A percentile compares a stretch with the other conserved stretches of the same genome.
Evolutionary conservation across 1,284 basidiomycete genomes (phyloP).

Genomic region (Naganishia albida): DNA sequence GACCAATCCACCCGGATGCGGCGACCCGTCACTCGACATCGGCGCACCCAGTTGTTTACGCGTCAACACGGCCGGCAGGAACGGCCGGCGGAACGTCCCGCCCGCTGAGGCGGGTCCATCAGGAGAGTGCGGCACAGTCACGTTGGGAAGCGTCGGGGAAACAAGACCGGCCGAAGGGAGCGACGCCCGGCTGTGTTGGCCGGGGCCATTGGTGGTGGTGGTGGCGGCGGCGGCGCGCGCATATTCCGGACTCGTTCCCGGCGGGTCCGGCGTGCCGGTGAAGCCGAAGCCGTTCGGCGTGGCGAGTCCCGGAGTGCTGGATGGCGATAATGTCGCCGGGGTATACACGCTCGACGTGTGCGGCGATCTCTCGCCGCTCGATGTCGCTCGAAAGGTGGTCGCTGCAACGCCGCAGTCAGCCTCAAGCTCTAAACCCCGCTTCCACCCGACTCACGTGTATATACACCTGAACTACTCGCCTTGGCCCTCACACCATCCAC

Average conservation of each 20-base stretch:
- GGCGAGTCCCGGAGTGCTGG: conserved; percentile 13
- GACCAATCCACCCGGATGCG: not conserved
- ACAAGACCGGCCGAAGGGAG: conserved; percentile 1
- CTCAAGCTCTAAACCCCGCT: not conserved
- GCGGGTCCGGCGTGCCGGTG: not conserved
- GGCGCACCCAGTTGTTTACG: conserved; percentile 7
- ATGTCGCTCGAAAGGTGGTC: conserved; percentile 10
- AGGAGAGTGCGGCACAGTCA: not conserved
- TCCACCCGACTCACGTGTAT: conserved; percentile 29
- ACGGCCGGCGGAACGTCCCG: not conserved
- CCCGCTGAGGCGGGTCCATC: not conserved
- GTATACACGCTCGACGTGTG: conserved; percentile 20
- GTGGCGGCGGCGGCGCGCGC: not conserved
- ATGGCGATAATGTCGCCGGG: conserved; percentile 9
- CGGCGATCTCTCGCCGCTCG: conserved; percentile 8
- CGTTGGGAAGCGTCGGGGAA: not conserved
- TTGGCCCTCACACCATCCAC: conserved; percentile 33
- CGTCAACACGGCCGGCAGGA: conserved; percentile 9
- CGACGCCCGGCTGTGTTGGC: conserved; percentile 11
- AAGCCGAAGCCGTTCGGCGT: conserved; percentile 15
- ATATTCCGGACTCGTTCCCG: conserved; percentile 2
- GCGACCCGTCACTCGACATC: no score
- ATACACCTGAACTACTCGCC: conserved; percentile 31
- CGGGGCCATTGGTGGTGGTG: no score
- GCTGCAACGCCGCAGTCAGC: not conserved